Evolutionary conservation across 371 early-diverging fungal species (phyloP).

Genomic region (Sporodiniella umbellata): DNA sequence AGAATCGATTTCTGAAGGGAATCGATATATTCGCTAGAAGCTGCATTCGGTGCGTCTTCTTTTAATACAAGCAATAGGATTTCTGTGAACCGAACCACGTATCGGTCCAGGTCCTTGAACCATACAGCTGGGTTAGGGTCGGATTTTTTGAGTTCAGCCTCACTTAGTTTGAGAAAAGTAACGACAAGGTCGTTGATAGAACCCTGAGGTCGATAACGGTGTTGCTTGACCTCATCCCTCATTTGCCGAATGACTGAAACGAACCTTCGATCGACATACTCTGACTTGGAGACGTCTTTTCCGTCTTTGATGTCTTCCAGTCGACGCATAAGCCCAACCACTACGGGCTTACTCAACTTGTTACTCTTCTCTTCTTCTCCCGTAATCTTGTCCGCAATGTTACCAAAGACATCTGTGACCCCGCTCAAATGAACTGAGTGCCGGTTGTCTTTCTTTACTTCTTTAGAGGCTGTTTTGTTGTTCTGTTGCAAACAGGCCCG

Average conservation of each 20-base stretch:
- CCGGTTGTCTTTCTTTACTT: slow-evolving; percentile 9
- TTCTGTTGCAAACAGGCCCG: slow-evolving; percentile 19
- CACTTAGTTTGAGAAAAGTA: slow-evolving; percentile 19
- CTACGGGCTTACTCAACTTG: slow-evolving; percentile 20
- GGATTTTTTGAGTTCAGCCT: slow-evolving; percentile 18
- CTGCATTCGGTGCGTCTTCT: slow-evolving; percentile 22
- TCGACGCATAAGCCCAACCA: slow-evolving; percentile 15
- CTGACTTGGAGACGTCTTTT: slow-evolving; percentile 15
- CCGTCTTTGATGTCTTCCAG: slow-evolving; percentile 22
- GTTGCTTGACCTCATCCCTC: slow-evolving; percentile 12
- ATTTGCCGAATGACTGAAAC: slow-evolving; percentile 8
- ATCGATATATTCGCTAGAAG: slow-evolving; percentile 21
- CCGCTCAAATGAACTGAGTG: slow-evolving; percentile 17
- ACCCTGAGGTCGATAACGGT: slow-evolving; percentile 16
- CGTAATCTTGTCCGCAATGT: slow-evolving; percentile 18
- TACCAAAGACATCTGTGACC: slow-evolving; percentile 16
- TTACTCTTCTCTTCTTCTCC: slow-evolving; percentile 14
- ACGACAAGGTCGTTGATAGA: slow-evolving; percentile 25
- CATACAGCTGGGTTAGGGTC: slow-evolving; percentile 21
- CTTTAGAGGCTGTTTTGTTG: slow-evolving; percentile 1
- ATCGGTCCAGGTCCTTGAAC: slow-evolving; percentile 18
- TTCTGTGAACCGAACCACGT: slow-evolving; percentile 19
- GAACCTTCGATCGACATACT: slow-evolving; percentile 19
- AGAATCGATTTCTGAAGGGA: slow-evolving; percentile 13
- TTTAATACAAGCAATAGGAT: slow-evolving; percentile 13